Evolutionary conservation across 495 filamentous ascomycete species (phyloP).

Genomic region (Lophium mytilinum): DNA sequence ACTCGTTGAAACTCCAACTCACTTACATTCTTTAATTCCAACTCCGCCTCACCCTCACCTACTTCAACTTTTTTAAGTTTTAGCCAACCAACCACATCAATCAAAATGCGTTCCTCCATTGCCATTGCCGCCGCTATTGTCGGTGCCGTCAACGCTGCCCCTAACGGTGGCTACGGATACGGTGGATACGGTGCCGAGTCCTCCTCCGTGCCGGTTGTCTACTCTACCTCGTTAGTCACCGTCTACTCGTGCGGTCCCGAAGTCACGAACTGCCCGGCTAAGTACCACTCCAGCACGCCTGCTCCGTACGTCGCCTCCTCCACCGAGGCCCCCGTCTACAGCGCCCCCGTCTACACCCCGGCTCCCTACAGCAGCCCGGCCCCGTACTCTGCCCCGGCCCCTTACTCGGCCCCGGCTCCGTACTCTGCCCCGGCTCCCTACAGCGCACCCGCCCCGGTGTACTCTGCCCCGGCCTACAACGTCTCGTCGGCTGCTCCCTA

Average conservation of each 20-base stretch:
- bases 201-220: neutral
- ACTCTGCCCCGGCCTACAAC: neutral
- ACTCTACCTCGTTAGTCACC: constrained; percentile 7
- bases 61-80: neutral
- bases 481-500: neutral
- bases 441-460: neutral
- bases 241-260: constrained; percentile 21
- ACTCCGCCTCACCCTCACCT: constrained; percentile 1
- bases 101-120: constrained; percentile 5
- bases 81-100: neutral
- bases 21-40: constrained; percentile 6
- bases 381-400: neutral
- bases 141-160: constrained; percentile 1
- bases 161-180: neutral
- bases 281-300: neutral
- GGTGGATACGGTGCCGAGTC: neutral
- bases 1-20: constrained; percentile 14
- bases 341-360: neutral
- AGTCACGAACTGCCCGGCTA: constrained; percentile 11
- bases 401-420: neutral
- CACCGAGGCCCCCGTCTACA: neutral
- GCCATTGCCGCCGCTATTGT: constrained; percentile 1
- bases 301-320: neutral
- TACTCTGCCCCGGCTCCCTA: neutral
- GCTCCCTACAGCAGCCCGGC: neutral